Evolutionary conservation across 208 protist species (phyloP).

Genomic region (Cochliopodium minus): DNA sequence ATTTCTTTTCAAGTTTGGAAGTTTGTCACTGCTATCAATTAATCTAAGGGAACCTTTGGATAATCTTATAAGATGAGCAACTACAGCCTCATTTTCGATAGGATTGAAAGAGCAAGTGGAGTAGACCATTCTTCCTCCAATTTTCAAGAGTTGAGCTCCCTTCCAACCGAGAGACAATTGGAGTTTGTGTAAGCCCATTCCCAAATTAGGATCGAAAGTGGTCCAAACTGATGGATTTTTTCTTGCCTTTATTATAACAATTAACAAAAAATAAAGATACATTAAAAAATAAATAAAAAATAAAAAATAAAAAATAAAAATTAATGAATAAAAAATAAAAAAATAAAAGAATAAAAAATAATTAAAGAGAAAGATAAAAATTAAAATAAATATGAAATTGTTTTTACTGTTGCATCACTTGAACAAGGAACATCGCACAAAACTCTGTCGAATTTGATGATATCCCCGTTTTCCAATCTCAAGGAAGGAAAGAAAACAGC

Average conservation of each 20-base stretch:
- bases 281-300: constrained; percentile 11
- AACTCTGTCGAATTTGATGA: constrained; percentile 52
- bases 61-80: constrained; percentile 54
- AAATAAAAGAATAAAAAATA: too few species aligned
- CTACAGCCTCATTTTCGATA: constrained; percentile 83
- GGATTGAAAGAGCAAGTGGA: constrained; percentile 86
- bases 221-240: constrained; percentile 74
- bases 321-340: too few species aligned
- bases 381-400: too few species aligned
- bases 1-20: constrained; percentile 43
- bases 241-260: too few species aligned
- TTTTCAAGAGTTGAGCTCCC: constrained; percentile 10
- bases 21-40: constrained; percentile 51
- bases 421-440: constrained; percentile 83
- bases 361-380: too few species aligned
- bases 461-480: not conserved
- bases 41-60: constrained; percentile 56
- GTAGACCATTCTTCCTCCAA: constrained; percentile 73
- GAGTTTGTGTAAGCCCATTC: constrained; percentile 49
- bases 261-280: constrained; percentile 33
- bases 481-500: constrained; percentile 13
- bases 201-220: constrained; percentile 58
- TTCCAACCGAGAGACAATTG: constrained; percentile 35
- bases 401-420: constrained; percentile 83
- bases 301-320: too few species aligned